phyloP scores from a whole-genome alignment of 495 filamentous ascomycete genomes.

The Neurospora sp. region DNA sequence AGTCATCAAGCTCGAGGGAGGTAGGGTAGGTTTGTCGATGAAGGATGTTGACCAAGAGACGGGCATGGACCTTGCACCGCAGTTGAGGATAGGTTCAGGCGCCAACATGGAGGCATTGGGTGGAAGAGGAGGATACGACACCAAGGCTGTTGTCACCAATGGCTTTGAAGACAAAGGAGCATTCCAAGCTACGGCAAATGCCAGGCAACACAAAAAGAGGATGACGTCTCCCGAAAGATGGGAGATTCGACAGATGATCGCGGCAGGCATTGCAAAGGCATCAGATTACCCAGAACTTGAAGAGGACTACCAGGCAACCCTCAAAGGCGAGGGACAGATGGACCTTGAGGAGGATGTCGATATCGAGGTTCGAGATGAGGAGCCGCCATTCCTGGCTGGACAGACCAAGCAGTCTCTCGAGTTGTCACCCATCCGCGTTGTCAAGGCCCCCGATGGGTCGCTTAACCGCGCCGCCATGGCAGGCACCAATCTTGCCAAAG shows the following conservation, averaged over 20 bases:
- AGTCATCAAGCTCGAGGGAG: constrained; percentile 74
- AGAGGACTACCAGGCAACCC: constrained; percentile 81
- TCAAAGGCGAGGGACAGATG: constrained; percentile 78
- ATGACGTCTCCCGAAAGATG: constrained; percentile 94
- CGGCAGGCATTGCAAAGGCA: constrained; percentile 83
- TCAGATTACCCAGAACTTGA: constrained; percentile 91
- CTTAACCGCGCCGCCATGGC: constrained; percentile 93
- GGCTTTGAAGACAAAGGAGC: constrained; percentile 5
- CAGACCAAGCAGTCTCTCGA: constrained; percentile 95
- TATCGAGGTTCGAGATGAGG: constrained; percentile 92
- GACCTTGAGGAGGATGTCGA: constrained; percentile 96
- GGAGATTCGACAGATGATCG: constrained; percentile 95
- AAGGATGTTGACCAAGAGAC: constrained; percentile 93
- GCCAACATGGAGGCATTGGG: constrained; percentile 82
- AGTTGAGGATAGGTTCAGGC: constrained; percentile 74
- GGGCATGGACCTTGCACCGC: constrained; percentile 73
- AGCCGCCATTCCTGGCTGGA: constrained; percentile 90
- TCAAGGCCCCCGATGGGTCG: constrained; percentile 94
- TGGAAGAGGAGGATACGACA: constrained; percentile 24
- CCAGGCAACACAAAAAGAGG: constrained; percentile 61
- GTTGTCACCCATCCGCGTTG: constrained; percentile 86
- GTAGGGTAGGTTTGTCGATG: constrained; percentile 82
- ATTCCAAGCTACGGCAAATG: constrained; percentile 27
- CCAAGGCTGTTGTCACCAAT: constrained; percentile 7
- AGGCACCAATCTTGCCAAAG: constrained; percentile 81